phyloP scores from a whole-genome alignment of 2,329 filamentous ascomycete genomes.

The Penicillium olsonii region DNA sequence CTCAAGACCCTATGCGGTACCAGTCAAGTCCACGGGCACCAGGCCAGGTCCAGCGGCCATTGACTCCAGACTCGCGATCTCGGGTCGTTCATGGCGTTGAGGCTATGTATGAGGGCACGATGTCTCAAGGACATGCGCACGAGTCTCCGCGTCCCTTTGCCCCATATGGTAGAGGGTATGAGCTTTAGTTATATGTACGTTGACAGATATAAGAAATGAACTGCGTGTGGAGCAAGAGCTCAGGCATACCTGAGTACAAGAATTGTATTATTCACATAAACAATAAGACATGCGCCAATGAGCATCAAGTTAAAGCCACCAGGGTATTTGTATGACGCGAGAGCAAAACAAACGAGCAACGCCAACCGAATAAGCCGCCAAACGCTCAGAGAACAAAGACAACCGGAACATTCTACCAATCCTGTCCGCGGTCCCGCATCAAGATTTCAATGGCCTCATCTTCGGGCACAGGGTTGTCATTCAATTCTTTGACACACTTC shows the following conservation, averaged over 20 bases:
- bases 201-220: no score
- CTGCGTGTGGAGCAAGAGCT: not conserved
- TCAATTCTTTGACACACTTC: conserved; percentile 75
- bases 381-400: conserved; percentile 22
- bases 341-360: conserved; percentile 19
- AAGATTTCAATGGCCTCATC: conserved; percentile 48
- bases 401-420: conserved; percentile 35
- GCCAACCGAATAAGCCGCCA: conserved; percentile 16
- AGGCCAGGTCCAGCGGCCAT: not conserved
- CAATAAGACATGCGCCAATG: conserved; percentile 20
- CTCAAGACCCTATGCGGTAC: no score
- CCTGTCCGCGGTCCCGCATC: conserved; percentile 48
- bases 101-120: not conserved
- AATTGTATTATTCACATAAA: conserved; percentile 16
- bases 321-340: conserved; percentile 27
- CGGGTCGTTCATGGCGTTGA: not conserved
- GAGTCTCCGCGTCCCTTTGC: not conserved
- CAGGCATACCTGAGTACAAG: conserved; percentile 2
- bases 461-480: conserved; percentile 60
- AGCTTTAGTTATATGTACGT: no score
- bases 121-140: not conserved
- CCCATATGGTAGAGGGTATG: no score
- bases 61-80: not conserved
- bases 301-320: conserved; percentile 19
- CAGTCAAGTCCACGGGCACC: no score